phyloP scores from a whole-genome alignment of 805 yeast species.

The Priceomyces medius region DNA sequence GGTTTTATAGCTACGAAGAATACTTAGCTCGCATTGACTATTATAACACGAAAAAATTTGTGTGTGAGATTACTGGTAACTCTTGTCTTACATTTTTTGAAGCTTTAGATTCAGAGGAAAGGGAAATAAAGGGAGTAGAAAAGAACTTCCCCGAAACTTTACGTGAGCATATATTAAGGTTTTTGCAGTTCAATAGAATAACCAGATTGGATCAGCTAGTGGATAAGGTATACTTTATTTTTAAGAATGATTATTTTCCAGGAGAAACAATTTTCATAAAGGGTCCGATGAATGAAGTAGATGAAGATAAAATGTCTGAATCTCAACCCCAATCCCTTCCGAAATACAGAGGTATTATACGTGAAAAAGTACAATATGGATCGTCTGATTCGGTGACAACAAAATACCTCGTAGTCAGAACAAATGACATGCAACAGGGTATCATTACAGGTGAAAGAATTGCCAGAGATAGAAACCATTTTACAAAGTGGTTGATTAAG shows the following conservation, averaged over 20 bases:
- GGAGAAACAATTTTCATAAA: conserved; percentile 79
- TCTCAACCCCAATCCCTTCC: conserved; percentile 13
- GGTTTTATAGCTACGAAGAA: conserved; percentile 76
- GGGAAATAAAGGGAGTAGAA: conserved; percentile 62
- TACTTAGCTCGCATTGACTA: conserved; percentile 72
- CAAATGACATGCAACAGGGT: conserved; percentile 52
- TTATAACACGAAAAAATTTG: conserved; percentile 74
- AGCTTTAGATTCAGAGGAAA: conserved; percentile 72
- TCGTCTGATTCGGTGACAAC: conserved; percentile 40
- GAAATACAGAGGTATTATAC: conserved; percentile 58
- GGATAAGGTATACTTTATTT: conserved; percentile 76
- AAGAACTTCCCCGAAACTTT: conserved; percentile 84
- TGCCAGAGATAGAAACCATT: conserved; percentile 77
- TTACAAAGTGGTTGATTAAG: conserved; percentile 86
- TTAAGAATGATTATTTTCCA: conserved; percentile 84
- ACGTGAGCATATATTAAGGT: conserved; percentile 87
- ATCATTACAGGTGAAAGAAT: conserved; percentile 74
- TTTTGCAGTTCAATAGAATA: conserved; percentile 75
- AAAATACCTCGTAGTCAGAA: conserved; percentile 69
- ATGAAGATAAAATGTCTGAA: not conserved
- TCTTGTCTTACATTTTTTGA: conserved; percentile 89
- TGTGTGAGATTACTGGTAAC: conserved; percentile 94
- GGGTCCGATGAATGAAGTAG: conserved; percentile 22
- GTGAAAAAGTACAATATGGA: conserved; percentile 79
- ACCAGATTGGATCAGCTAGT: conserved; percentile 84